These are phyloP conservation scores for Rosa multiflora DNA, from an alignment of 306 rosid genomes.

Conservation along the genomic window DNA sequence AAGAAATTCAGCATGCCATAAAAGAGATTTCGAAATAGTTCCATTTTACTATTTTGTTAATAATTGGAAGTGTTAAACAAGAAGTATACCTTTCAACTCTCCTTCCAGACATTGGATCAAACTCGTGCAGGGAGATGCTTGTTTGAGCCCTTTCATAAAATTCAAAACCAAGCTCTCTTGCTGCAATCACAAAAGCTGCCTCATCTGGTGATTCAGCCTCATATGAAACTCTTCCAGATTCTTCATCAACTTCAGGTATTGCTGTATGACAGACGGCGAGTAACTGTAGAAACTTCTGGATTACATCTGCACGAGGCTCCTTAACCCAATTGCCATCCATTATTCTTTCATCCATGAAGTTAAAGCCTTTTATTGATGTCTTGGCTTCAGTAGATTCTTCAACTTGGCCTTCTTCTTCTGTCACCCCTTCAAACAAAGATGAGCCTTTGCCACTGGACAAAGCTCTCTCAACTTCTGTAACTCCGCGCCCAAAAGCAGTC, in stretches of 20 bases:
- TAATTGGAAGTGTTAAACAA: conserved; percentile 1
- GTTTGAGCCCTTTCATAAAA: conserved; percentile 76
- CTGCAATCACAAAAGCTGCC: conserved; percentile 97
- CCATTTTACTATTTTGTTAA: not conserved
- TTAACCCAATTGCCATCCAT: conserved; percentile 74
- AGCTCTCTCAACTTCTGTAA: conserved; percentile 97
- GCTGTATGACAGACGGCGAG: conserved; percentile 94
- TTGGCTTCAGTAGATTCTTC: conserved; percentile 39
- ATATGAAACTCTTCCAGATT: conserved; percentile 67
- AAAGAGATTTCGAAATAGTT: not conserved
- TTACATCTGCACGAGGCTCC: conserved; percentile 63
- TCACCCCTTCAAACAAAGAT: conserved; percentile 26
- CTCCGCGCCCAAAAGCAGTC: conserved; percentile 72
- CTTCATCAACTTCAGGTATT: conserved; percentile 86
- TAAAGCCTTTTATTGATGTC: conserved; percentile 73
- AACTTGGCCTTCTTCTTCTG: conserved; percentile 31
- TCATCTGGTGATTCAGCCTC: conserved; percentile 99
- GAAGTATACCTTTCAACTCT: conserved; percentile 56
- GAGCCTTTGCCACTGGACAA: conserved; percentile 57
- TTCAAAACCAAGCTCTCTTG: conserved; percentile 92
- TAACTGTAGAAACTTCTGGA: conserved; percentile 64
- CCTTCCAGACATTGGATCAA: conserved; percentile 46
- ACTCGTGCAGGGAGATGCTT: conserved; percentile 60
- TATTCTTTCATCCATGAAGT: conserved; percentile 84
- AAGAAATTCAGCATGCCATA: not conserved